Conservation (phyloP, 2,329 filamentous ascomycete species). For the Nigrospora oryzae region DNA sequence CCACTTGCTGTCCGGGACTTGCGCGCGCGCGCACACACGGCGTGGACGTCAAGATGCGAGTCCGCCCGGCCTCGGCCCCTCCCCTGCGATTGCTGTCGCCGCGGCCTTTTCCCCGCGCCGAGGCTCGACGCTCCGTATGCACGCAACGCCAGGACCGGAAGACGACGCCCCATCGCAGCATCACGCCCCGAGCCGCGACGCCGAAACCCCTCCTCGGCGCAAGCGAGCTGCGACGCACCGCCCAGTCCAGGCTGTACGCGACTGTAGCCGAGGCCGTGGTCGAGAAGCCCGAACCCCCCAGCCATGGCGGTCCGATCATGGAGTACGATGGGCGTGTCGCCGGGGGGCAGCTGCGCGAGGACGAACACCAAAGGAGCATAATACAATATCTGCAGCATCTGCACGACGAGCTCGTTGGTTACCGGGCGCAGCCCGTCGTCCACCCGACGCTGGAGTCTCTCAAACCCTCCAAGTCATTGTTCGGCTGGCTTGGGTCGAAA, state of each 20-base stretch:
- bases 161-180: background rate
- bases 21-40: too few species aligned
- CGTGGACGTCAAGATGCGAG: background rate
- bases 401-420: slow-evolving; percentile 70
- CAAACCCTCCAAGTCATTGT: slow-evolving; percentile 47
- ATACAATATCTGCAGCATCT: slow-evolving; percentile 85
- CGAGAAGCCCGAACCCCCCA: background rate
- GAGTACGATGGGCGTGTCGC: slow-evolving; percentile 84
- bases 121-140: slow-evolving; percentile 2
- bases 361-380: slow-evolving; percentile 86
- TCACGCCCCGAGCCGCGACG: too few species aligned
- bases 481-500: slow-evolving; percentile 51
- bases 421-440: slow-evolving; percentile 64
- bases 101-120: background rate
- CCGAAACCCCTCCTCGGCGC: too few species aligned
- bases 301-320: slow-evolving; percentile 57
- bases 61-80: background rate
- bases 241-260: slow-evolving; percentile 1
- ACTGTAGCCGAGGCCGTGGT: slow-evolving; percentile 1
- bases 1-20: too few species aligned
- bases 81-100: slow-evolving; percentile 2
- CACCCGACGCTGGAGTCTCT: slow-evolving; percentile 70
- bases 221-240: background rate
- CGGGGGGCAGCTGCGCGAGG: slow-evolving; percentile 67
- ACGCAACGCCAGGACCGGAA: background rate